Base-by-base conservation (phyloP, 2,329 filamentous ascomycete species). In the Lecanosticta acicola region DNA sequence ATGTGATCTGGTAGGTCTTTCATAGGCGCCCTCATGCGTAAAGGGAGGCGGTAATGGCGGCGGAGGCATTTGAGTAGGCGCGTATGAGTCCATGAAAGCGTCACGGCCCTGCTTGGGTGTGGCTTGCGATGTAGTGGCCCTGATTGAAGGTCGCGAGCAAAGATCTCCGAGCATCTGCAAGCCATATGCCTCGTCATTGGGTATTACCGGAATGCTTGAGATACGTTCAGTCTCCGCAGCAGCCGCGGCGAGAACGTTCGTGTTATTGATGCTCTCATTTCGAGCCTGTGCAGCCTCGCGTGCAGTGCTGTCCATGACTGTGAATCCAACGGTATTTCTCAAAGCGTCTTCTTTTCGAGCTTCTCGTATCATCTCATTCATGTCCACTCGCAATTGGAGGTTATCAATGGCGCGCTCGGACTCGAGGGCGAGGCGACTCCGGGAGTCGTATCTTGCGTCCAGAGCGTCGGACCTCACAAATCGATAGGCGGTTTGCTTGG, bases 161-260 rank as follows among this genome's bases (percentile, higher is more conserved):
- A 62, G 51, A 29, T 60, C 59, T 20, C 57, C 55, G 14, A 63
- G 50, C 13, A 61, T 18, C 41, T 63, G 59, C 29, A 74, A 57
- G 18, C 67, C 66, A 20, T 61, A 50, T 3, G 70, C 70, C 41
- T 70, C 59, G 19, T 68, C 68, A 49, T 72, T 72, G 1, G 64
- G 62, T 46, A 71, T 55, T 21, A 52, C 43, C 11, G 50, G 45
- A 18, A 58, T 55, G 9, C 45, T 39, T 2, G 50, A 46, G 38
- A 52, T 39, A 16, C 55, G 47, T 45, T 64, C 56, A n/a, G 55
- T 53, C 54, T 56, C 62, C 51, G 47, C 60, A 50, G 56, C 70
- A 60, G 52, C 71, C 46, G 46, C 64, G 44, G 46, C 60, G 17
- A 51, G 66, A 50, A 68, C 65, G 40, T 66, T 57, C 4, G 57